Evolutionary conservation across 768 basidiomycete species (phyloP).

Genomic region (Termitomyces titanicus): DNA sequence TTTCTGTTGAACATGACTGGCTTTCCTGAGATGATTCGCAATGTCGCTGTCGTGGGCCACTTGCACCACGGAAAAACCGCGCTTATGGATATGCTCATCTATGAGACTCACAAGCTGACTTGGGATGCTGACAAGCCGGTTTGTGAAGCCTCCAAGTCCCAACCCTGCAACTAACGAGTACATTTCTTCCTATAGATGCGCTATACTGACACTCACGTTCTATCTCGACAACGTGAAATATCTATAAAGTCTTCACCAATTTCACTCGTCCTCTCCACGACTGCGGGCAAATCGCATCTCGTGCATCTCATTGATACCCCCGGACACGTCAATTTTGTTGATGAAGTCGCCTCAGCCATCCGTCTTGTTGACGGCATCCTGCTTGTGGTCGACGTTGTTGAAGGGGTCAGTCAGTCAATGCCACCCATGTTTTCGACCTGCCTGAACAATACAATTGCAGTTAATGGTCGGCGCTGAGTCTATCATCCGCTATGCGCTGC

Average conservation of each 20-base stretch:
- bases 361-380: constrained; percentile 89
- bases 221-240: constrained; percentile 85
- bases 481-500: constrained; percentile 83
- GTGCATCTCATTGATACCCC: constrained; percentile 96
- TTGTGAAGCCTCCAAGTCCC: constrained; percentile 23
- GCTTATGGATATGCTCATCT: constrained; percentile 94
- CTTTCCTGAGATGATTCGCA: constrained; percentile 93
- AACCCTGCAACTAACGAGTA: constrained; percentile 7
- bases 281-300: constrained; percentile 88
- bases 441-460: constrained; percentile 32
- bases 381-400: constrained; percentile 96
- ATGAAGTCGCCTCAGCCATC: constrained; percentile 88
- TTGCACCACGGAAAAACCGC: constrained; percentile 98
- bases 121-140: constrained; percentile 94
- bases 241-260: constrained; percentile 98
- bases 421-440: background rate
- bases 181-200: constrained; percentile 53
- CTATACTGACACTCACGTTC: constrained; percentile 93
- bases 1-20: constrained; percentile 89
- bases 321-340: constrained; percentile 98
- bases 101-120: constrained; percentile 91
- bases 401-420: constrained; percentile 74
- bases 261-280: constrained; percentile 84
- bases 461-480: constrained; percentile 92
- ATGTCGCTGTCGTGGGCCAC: constrained; percentile 95